Evolutionary conservation across 2,329 filamentous ascomycete genomes (phyloP), one percentile per base, ranked within the genome.

Genomic region (Rhynchosporium secalis): DNA sequence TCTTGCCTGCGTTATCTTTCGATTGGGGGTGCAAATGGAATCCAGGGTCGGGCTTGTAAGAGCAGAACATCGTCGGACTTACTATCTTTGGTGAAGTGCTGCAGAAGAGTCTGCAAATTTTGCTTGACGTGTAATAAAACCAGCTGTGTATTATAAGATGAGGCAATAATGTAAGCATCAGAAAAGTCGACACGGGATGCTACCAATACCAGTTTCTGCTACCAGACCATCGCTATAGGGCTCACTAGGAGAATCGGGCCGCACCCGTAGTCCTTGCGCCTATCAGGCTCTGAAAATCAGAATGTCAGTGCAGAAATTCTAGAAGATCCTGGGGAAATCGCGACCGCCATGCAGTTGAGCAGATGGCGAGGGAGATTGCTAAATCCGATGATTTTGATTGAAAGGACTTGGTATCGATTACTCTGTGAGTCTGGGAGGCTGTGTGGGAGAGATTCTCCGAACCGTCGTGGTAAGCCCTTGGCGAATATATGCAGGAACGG

Each of bases 121-220:
- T 40, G 33, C 49, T 28, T 52, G 49, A 40, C 33, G 38, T 36
- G 36, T 54, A 54, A 54, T 41, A 54, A 41, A 5, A 40, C n/a
- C 33, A 38, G 36, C 20, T 20, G 20, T 40, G 40, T 54, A 54
- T 54, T 9, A 40, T 29, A 54, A 54, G 36, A 54, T 54, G 51
- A 54, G 20, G 51, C 51, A 40, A 54, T 54, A 54, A 13, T 40
- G 36, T 54, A 40, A 54, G 51, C 51, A 36, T 54, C 51, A 20
- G 40, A 29, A 54, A 41, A 15, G 51, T n/a, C 3, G 13, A 41
- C 20, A 8, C n/a, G 51, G 36, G 51, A 20, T 33, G 9, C 36
- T 54, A 7, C 51, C 33, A 41, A 54, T 33, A 54, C 51, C 36
- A 54, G 33, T 20, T 54, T 28, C 33, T 41, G 36, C n/a, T 46